Base-by-base conservation (phyloP, 805 yeast species). In the Sugiyamaella smithiae region DNA sequence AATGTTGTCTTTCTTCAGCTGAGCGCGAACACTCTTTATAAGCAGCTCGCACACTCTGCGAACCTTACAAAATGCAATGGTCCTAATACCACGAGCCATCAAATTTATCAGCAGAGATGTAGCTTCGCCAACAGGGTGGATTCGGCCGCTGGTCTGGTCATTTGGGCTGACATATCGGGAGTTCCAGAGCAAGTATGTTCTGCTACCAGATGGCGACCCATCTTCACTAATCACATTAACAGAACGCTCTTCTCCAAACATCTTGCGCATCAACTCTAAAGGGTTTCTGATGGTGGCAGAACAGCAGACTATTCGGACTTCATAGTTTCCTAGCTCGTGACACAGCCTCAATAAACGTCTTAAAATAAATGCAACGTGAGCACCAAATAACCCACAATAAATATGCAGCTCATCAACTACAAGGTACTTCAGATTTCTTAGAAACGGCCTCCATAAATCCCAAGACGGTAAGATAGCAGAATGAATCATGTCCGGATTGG, bases 401-500 rank as follows among this genome's bases (percentile, higher is more conserved):
- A 84, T 82, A 66, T 93, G 99, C 44, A 93, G 69, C 62, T 85
- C 90, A 60, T 86, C 88, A 48, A 93, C 82, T 0, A 88, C 90
- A 2, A 93, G 85, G 58, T 75, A 85, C 58, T 76, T 79, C 57
- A 93, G 67, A 53, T 80, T 76, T 9, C 67, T 60, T 5, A 93
- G 67, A 60, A 90, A 86, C 35, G 76, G 73, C 36, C 76, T 69
- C 97, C 98, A 93, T 20, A 72, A 67, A 25, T 76, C 76, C 66
- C 85, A 87, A 46, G 79, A 77, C 0, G 99, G 98, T 14, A 93
- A 67, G 8, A 93, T 80, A 26, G 90, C 82, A 0, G 88, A 76
- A 64, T 93, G 98, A 1, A 93, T 70, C 74, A 90, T 88, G 63
- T 93, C 99, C 0, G 99, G 99, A 60, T 93, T 93, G 0, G 98